A percentile compares a stretch with the other conserved stretches of the same genome.
Evolutionary conservation across 331 rosid species (phyloP).

Genomic region (Spiraea crenata): DNA sequence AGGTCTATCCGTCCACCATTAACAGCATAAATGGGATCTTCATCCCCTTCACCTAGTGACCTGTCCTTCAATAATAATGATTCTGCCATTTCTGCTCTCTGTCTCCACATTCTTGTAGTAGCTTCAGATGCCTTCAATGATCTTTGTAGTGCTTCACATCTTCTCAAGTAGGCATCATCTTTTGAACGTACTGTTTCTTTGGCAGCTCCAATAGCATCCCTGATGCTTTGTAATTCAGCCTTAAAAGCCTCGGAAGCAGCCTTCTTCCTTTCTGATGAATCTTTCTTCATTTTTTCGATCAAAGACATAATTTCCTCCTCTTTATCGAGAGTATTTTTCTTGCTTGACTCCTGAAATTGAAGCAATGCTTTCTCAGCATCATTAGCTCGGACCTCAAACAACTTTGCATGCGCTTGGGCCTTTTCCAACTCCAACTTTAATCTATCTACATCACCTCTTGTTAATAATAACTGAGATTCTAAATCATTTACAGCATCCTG

Average conservation of each 20-base stretch:
- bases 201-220: slow-evolving; percentile 63
- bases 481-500: slow-evolving; percentile 46
- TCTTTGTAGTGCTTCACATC: slow-evolving; percentile 68
- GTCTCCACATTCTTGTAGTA: slow-evolving; percentile 58
- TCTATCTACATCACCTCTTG: slow-evolving; percentile 45
- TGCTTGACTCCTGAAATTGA: slow-evolving; percentile 52
- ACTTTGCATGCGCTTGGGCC: slow-evolving; percentile 37
- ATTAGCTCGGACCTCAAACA: slow-evolving; percentile 49
- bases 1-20: slow-evolving; percentile 81
- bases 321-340: slow-evolving; percentile 40
- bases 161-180: slow-evolving; percentile 62
- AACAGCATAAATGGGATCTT: slow-evolving; percentile 48
- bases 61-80: slow-evolving; percentile 56
- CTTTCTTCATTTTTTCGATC: slow-evolving; percentile 63
- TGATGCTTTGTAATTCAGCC: slow-evolving; percentile 59
- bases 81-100: slow-evolving; percentile 62
- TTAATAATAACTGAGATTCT: slow-evolving; percentile 53
- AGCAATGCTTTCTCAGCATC: slow-evolving; percentile 55
- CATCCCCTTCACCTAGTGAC: slow-evolving; percentile 37
- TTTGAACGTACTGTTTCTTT: slow-evolving; percentile 45
- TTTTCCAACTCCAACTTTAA: slow-evolving; percentile 56
- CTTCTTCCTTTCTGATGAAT: slow-evolving; percentile 46
- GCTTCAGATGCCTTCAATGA: slow-evolving; percentile 64
- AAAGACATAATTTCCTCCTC: slow-evolving; percentile 58
- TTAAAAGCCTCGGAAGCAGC: slow-evolving; percentile 57